Percentiles rank a stretch among this genome's conserved stretches.
Conservation (phyloP, 768 basidiomycete species). For the Russula sp. region DNA sequence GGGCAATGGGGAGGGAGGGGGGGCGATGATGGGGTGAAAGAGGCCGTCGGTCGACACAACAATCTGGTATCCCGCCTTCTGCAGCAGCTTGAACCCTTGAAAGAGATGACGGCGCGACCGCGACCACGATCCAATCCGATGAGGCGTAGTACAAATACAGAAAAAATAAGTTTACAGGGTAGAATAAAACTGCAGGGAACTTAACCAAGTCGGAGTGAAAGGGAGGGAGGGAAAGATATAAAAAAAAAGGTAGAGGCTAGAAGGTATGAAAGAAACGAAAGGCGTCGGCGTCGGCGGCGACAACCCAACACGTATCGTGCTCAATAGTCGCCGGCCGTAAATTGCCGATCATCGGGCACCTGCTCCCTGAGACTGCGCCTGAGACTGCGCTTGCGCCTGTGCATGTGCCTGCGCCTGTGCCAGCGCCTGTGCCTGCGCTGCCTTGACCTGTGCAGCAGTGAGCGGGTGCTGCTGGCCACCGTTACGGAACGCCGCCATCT, state of each 20-base stretch:
- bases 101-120: background rate
- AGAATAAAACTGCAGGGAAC: background rate
- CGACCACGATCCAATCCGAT: background rate
- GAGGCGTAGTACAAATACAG: slow-evolving; percentile 5
- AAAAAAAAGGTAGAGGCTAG: background rate
- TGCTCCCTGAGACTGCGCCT: slow-evolving; percentile 22
- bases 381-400: background rate
- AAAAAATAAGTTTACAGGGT: slow-evolving; percentile 18
- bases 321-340: too few relatives aligned
- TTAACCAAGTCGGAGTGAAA: background rate
- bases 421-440: slow-evolving; percentile 17
- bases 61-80: background rate
- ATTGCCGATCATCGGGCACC: slow-evolving; percentile 8
- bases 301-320: background rate
- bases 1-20: too few relatives aligned
- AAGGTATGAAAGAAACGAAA: background rate
- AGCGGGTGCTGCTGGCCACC: background rate
- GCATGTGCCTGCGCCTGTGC: slow-evolving; percentile 3
- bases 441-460: slow-evolving; percentile 2
- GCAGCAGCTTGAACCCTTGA: background rate
- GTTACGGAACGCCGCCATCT: slow-evolving; percentile 4
- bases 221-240: background rate
- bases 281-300: background rate
- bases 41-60: background rate
- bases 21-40: too few relatives aligned